Percentiles rank a stretch among this genome's conserved stretches.
Conservation (phyloP, 495 filamentous ascomycete species). For the Daldinia vernicosa region DNA sequence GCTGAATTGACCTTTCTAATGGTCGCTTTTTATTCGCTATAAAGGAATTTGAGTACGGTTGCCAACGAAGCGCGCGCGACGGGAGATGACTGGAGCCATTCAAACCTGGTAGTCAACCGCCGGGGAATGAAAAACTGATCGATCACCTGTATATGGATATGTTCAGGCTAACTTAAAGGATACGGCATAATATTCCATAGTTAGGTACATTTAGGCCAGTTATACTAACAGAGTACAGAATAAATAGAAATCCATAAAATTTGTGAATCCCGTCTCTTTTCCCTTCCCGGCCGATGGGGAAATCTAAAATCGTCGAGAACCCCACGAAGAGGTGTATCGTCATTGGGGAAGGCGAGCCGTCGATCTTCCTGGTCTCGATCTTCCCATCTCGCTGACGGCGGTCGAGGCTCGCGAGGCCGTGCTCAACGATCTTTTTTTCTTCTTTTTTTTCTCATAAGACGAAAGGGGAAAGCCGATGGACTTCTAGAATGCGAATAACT, state of each 20-base stretch:
- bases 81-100: slow-evolving; percentile 9
- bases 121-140: background rate
- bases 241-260: background rate
- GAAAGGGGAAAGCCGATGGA: background rate
- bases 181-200: background rate
- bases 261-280: slow-evolving; percentile 2
- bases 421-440: background rate
- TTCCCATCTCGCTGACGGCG: background rate
- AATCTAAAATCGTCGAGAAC: slow-evolving; percentile 22
- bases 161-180: background rate
- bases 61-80: slow-evolving; percentile 37
- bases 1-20: too few species aligned
- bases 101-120: background rate
- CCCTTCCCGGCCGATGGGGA: slow-evolving; percentile 11
- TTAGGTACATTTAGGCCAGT: background rate
- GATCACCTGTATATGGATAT: too few species aligned
- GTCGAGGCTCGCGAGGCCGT: slow-evolving; percentile 13
- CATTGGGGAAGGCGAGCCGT: slow-evolving; percentile 21
- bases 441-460: background rate
- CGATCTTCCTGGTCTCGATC: slow-evolving; percentile 39
- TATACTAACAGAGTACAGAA: background rate
- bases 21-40: background rate
- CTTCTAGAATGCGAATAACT: slow-evolving; percentile 33
- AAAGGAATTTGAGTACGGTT: background rate
- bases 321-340: slow-evolving; percentile 28